These are phyloP conservation scores for Friedmanniomyces simplex DNA, from an alignment of 495 filamentous ascomycete species.

Conservation along the genomic window DNA sequence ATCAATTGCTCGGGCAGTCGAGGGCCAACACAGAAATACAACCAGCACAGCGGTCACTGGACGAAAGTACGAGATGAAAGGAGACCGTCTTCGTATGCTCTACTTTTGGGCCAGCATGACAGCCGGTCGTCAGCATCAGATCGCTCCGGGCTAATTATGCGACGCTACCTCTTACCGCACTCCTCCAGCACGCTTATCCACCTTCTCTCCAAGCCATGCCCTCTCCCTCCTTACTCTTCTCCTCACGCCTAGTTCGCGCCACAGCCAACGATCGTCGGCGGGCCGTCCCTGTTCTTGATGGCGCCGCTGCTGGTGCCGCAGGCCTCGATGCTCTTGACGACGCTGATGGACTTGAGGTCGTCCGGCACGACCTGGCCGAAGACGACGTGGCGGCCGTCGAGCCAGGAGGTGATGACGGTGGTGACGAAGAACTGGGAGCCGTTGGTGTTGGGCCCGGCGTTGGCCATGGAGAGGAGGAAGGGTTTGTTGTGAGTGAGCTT, in stretches of 20 bases:
- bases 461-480: slow-evolving; percentile 71
- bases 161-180: background rate
- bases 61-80: background rate
- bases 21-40: too few relatives aligned
- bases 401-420: slow-evolving; percentile 36
- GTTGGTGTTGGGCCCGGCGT: slow-evolving; percentile 70
- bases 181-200: background rate
- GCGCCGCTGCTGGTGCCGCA: slow-evolving; percentile 28
- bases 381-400: slow-evolving; percentile 38
- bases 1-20: too few relatives aligned
- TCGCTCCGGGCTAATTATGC: background rate
- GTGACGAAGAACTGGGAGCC: slow-evolving; percentile 61
- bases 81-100: background rate
- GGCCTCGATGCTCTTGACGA: slow-evolving; percentile 34
- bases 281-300: slow-evolving; percentile 31
- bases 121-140: background rate
- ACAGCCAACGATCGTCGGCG: slow-evolving; percentile 28
- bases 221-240: background rate
- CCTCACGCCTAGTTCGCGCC: slow-evolving; percentile 18
- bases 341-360: slow-evolving; percentile 26
- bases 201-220: background rate
- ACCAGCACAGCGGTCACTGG: too few relatives aligned
- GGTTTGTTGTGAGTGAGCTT: slow-evolving; percentile 49
- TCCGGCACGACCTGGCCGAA: slow-evolving; percentile 33
- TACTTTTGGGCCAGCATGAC: background rate